Conservation (phyloP, 163 green algal species). For the Chlorella variabilis region DNA sequence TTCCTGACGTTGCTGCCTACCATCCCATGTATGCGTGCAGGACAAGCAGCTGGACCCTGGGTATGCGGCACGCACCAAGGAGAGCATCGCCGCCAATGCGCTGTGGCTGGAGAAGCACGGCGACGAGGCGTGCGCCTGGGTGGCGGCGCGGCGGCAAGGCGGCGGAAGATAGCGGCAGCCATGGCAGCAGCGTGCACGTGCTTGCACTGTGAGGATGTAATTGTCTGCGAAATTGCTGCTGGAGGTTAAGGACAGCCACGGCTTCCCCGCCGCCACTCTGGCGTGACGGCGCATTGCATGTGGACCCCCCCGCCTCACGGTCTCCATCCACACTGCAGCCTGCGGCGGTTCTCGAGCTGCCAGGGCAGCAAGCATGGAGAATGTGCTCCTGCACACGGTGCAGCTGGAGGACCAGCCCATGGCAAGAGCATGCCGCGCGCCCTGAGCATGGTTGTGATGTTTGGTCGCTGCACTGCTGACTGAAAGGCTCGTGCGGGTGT, state of each 20-base stretch:
- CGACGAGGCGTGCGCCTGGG: constrained; percentile 51
- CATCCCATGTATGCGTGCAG: constrained; percentile 4
- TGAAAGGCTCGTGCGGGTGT: too few species aligned
- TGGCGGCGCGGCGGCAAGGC: not conserved
- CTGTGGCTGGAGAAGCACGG: constrained; percentile 48
- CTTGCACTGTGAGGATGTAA: too few species aligned
- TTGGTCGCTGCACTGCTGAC: not conserved
- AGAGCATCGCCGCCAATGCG: constrained; percentile 54
- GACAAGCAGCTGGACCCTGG: constrained; percentile 23
- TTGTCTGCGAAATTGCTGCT: too few species aligned
- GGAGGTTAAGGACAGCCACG: too few species aligned
- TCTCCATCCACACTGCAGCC: too few species aligned
- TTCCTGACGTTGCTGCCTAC: too few species aligned
- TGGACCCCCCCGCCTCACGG: too few species aligned
- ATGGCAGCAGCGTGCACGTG: not conserved
- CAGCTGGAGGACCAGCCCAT: constrained; percentile 37
- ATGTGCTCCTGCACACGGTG: constrained; percentile 38
- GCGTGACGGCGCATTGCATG: too few species aligned
- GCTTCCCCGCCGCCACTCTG: too few species aligned
- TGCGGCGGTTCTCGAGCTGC: too few species aligned
- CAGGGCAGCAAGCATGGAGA: constrained; percentile 10
- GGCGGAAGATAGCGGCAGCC: not conserved
- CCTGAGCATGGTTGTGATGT: not conserved
- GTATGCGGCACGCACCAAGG: constrained; percentile 47
- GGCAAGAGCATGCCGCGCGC: not conserved